A percentile compares a stretch with the other conserved stretches of the same genome.
Conservation (phyloP, 192 early-diverging fungal species). For the Coemansia sp. region DNA sequence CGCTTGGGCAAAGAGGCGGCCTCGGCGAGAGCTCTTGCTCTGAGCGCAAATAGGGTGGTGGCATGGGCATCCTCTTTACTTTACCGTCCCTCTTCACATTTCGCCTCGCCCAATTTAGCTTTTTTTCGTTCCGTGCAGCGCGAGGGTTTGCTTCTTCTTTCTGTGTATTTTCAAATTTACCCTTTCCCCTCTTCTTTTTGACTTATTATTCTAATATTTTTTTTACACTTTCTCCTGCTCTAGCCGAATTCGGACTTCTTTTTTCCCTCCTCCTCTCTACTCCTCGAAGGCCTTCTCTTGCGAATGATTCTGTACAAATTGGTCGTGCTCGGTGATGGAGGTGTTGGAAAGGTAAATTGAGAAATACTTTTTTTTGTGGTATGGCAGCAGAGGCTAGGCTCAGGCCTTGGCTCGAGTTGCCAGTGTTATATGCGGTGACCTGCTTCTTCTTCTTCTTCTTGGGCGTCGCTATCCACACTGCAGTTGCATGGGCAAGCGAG, state of each 20-base stretch:
- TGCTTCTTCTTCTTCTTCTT: not conserved
- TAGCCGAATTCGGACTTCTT: conserved; percentile 6
- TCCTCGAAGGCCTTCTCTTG: not conserved
- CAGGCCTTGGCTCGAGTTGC: not conserved
- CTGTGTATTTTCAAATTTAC: no score
- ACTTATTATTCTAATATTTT: conserved; percentile 11
- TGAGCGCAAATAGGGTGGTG: no score
- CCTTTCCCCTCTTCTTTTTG: conserved; percentile 16
- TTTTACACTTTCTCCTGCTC: conserved; percentile 4
- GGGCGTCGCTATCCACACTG: not conserved
- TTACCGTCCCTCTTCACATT: not conserved
- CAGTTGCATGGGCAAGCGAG: not conserved
- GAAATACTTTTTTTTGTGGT: conserved; percentile 14
- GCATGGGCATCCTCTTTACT: no score
- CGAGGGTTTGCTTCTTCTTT: no score
- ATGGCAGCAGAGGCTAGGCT: not conserved
- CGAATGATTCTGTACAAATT: conserved; percentile 95
- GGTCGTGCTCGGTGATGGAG: conserved; percentile 92
- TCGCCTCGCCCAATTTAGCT: conserved; percentile 24
- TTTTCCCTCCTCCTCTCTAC: not conserved
- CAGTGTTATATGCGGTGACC: not conserved
- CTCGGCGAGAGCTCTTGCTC: no score
- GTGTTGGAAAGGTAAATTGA: conserved; percentile 83
- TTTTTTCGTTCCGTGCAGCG: no score
- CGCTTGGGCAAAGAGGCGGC: conserved; percentile 2